Base-by-base conservation (phyloP, 495 filamentous ascomycete genomes). In the Margaritispora aquatica region DNA sequence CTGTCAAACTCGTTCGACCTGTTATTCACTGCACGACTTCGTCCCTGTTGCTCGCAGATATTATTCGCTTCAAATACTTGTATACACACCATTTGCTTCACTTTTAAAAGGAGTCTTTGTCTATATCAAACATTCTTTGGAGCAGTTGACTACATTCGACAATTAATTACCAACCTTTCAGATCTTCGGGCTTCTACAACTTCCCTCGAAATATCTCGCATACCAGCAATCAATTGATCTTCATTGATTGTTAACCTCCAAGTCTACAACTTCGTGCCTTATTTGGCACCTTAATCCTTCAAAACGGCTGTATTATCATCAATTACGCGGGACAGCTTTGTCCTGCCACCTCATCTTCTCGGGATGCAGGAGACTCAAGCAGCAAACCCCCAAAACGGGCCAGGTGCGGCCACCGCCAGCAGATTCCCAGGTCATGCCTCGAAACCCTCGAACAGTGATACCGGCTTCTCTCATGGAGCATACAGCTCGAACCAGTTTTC, bases 401-500 rank as follows among this genome's bases (percentile, higher is more conserved):
- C 83, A 70, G 68, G 63, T 65, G 72, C 75, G 71, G 75, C 77
- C 57, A 79, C 75, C 66, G 78, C 67, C 57, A 76, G 73, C 63
- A 85, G 82, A 60, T 84, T 83, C 69, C 72, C 75, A 21, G 83
- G 86, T 59, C 84, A 82, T 55, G 73, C 80, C 59, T 84, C 83
- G 22, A 92, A 92, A 75, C 83, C 87, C 50, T 84, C 88, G 61
- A 85, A 86, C 78, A 85, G 80, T 69, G 86, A 89, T 66, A 92
- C 87, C 31, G 91, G 92, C 59, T 96, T 96, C 71, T 94, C 91
- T 23, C 90, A 95, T 70, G 90, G 89, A 64, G 89, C 91, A 47
- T 96, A 92, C 76, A 82, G 81, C 63, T 90, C 88, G 59, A 95
- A 93, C 74, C 80, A 83, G 57, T 73, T 73, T 55, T 82, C 75